Evolutionary conservation across 2,329 filamentous ascomycete genomes (phyloP).

Genomic region (Colletotrichum chlorophyti): DNA sequence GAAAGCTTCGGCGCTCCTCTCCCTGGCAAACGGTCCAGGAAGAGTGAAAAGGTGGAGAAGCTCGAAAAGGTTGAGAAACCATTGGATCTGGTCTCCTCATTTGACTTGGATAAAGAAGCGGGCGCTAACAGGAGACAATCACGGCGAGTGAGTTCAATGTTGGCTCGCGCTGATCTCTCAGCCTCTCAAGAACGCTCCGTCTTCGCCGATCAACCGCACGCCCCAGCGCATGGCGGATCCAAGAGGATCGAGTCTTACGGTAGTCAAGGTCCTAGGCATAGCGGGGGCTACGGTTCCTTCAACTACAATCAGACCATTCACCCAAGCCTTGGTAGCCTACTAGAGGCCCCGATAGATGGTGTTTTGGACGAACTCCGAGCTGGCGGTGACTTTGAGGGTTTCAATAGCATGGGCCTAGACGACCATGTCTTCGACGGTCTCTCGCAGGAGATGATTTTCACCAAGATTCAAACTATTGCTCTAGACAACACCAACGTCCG

Average conservation of each 20-base stretch:
- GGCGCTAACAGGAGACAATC: constrained; percentile 65
- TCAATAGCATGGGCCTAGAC: constrained; percentile 75
- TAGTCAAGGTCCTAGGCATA: constrained; percentile 68
- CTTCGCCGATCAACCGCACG: constrained; percentile 72
- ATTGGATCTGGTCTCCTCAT: constrained; percentile 70
- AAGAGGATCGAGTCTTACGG: constrained; percentile 79
- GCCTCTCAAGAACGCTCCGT: constrained; percentile 81
- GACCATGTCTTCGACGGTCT: constrained; percentile 76
- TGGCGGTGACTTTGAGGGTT: constrained; percentile 69
- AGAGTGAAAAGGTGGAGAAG: constrained; percentile 54
- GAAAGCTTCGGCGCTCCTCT: constrained; percentile 76
- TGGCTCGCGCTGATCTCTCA: constrained; percentile 86
- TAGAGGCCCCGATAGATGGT: constrained; percentile 73
- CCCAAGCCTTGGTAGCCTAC: constrained; percentile 64
- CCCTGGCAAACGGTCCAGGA: constrained; percentile 58
- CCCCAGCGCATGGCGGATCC: constrained; percentile 48
- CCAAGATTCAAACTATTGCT: constrained; percentile 72
- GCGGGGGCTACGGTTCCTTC: constrained; percentile 53
- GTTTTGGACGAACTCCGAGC: constrained; percentile 72
- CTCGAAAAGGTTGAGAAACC: constrained; percentile 49
- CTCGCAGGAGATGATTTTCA: constrained; percentile 74
- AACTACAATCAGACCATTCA: constrained; percentile 54
- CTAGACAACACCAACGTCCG: constrained; percentile 67
- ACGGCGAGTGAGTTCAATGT: constrained; percentile 87
- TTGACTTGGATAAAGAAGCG: constrained; percentile 72